Evolutionary conservation across 257 asterid genomes (phyloP), one percentile per base, ranked within the genome.

Genomic region (Craterostigma plantagineum): DNA sequence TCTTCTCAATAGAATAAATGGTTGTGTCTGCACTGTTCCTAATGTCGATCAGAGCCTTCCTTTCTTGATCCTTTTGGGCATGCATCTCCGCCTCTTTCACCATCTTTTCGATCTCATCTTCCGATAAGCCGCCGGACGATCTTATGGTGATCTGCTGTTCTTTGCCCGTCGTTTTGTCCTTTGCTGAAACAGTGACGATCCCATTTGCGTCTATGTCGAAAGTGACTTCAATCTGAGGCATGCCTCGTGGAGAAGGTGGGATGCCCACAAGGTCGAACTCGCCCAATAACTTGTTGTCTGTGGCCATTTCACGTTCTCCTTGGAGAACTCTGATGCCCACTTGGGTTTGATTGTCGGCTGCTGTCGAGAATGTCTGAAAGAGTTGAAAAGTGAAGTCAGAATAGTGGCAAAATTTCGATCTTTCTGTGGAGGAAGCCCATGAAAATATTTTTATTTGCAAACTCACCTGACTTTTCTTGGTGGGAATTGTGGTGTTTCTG

Each of bases 161-260:
- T 53, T 74, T 75, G 18, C 71, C 67, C 0, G 91, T 75, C 35
- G 85, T 50, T 48, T 66, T 77, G 60, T 77, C 91, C 51, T 68
- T 71, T 0, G 85, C 81, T 8, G 79, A 68, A n/a, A 74, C 85
- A 0, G 75, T 71, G 10, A 74, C 74, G 0, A 77, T 68, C 0
- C 91, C 91, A 36, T 77, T 77, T 33, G 92, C 92, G 45, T 77
- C 81, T 9, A 77, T 77, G 12, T 77, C 85, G 4, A 77, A 77
- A 0, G 85, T 66, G 18, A 77, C 85, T 53, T 77, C 81, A 0
- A 77, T 68, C 49, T 74, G 92, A 23, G 92, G 81, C 66, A 74
- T 35, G 38, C 85, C 76, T 41, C 85, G 65, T 0, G 92, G 85
- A 16, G 85, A 71, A 5, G 92, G 92, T 47, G 85, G 81, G 48